Evolutionary conservation across 78 protist genomes (phyloP).

Genomic region (Polysphondylium violaceum): DNA sequence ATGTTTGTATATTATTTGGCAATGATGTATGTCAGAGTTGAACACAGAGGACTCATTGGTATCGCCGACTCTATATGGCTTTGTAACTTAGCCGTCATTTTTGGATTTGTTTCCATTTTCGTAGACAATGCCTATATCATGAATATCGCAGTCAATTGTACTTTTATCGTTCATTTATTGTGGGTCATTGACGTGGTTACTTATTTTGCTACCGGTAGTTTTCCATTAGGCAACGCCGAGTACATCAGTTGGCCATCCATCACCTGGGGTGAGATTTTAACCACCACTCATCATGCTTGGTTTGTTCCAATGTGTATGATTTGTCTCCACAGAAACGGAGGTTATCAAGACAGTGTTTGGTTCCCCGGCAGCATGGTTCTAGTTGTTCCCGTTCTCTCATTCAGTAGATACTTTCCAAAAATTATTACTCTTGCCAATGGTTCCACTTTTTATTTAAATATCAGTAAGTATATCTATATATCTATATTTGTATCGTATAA

Average conservation of each 20-base stretch:
- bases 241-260: constrained; percentile 56
- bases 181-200: constrained; percentile 53
- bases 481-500: not conserved
- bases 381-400: constrained; percentile 16
- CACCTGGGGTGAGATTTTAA: constrained; percentile 75
- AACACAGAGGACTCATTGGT: constrained; percentile 61
- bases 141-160: constrained; percentile 26
- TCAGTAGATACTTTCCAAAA: constrained; percentile 36
- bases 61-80: constrained; percentile 70
- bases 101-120: constrained; percentile 13
- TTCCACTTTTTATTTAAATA: constrained; percentile 60
- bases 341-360: constrained; percentile 41
- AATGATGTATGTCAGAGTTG: constrained; percentile 47
- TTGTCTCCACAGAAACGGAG: constrained; percentile 60
- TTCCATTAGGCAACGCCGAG: constrained; percentile 72
- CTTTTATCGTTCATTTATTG: constrained; percentile 39
- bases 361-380: not conserved
- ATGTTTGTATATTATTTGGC: constrained; percentile 36
- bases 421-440: not conserved
- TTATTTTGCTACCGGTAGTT: constrained; percentile 18
- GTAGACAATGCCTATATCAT: constrained; percentile 30
- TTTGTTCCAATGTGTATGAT: constrained; percentile 36
- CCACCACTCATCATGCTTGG: constrained; percentile 78
- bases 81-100: constrained; percentile 52
- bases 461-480: constrained; percentile 35